Base-by-base conservation (phyloP, 257 asterid species). In the Capsicum pubescens region DNA sequence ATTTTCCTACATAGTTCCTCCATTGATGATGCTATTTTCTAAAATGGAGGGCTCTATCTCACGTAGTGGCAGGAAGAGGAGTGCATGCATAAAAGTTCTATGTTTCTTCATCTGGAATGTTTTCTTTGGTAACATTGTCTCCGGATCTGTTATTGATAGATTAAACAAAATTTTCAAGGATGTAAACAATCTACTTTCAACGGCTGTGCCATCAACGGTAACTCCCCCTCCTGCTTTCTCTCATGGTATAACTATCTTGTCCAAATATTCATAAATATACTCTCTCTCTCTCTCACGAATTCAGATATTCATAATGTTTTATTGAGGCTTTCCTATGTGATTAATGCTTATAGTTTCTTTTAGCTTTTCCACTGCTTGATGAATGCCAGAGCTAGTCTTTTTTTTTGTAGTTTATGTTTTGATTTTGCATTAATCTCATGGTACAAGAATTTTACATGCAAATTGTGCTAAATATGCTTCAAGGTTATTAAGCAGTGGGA, bases 91-190 rank as follows among this genome's bases (percentile, higher is more conserved):
- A 48, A 95, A 95, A 88, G 91, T 95, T 84, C 76, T 92, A 11
- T 87, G 85, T 91, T 95, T 95, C 70, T 82, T 90, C 81, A 88
- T 95, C 72, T 95, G 99, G 99, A 95, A 95, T 85, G 91, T 93
- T 32, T 95, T 93, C 88, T 95, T 95, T 81, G 98, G 92, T 35
- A 93, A 90, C 85, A 92, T 92, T 82, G 83, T 94, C 21, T 90
- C 98, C 3, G 98, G 95, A 76, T 89, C 98, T 76, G 97, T 94
- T 78, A 60, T 91, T 26, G 95, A 93, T 48, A 95, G 90, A 69
- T 89, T 76, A 63, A 54, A 82, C 82, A 81, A 55, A 48, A 54
- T 74, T 63, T 84, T 81, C 35, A 89, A 83, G 84, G 89, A 91
- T 80, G 87, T 94, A 85, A 94, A 97, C 59, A 84, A 66, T 77